These are phyloP conservation scores for Betula pendula DNA, from an alignment of 306 rosid species.

Conservation along the genomic window DNA sequence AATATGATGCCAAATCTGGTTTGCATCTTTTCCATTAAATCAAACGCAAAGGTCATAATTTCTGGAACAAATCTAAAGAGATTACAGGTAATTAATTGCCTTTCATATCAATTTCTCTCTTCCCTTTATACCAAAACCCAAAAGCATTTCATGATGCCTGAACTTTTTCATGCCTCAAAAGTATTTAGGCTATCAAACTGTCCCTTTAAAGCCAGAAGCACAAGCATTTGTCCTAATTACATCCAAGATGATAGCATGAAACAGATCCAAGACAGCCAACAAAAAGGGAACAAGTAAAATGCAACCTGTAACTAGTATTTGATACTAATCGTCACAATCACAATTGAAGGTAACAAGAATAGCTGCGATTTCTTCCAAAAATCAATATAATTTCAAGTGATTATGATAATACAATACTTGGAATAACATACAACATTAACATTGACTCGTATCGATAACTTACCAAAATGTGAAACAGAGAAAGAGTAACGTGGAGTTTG, in stretches of 20 bases:
- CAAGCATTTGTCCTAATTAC: neutral
- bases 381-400: slow-evolving; percentile 4
- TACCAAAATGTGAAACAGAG: neutral
- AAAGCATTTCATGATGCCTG: neutral
- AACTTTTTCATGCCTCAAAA: neutral
- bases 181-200: neutral
- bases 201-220: neutral
- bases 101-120: neutral
- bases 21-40: neutral
- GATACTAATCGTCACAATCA: too few species aligned
- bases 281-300: neutral
- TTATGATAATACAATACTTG: neutral
- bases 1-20: neutral
- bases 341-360: neutral
- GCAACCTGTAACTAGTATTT: too few species aligned
- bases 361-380: neutral
- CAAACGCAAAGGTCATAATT: neutral
- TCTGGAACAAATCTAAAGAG: neutral
- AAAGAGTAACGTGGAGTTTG: slow-evolving; percentile 13
- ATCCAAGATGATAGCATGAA: too few species aligned
- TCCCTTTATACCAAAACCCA: neutral
- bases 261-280: too few species aligned
- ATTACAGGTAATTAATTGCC: neutral
- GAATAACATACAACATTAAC: slow-evolving; percentile 6
- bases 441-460: slow-evolving; percentile 1